Percentiles rank a stretch among this genome's conserved stretches.
phyloP scores from a whole-genome alignment of 306 rosid species.

The Begonia peltatifolia region DNA sequence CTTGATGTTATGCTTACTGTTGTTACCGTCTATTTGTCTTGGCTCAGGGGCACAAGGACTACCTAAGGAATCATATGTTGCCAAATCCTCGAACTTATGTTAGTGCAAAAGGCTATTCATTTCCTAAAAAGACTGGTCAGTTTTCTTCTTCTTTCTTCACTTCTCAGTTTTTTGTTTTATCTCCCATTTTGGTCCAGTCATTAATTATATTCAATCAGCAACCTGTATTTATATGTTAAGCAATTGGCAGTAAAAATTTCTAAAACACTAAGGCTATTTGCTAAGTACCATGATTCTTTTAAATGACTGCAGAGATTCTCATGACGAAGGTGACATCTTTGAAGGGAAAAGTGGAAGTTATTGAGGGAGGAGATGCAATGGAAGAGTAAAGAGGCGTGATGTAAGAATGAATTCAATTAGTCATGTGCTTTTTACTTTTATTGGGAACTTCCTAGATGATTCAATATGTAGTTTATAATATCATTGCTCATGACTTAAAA shows the following conservation, averaged over 20 bases:
- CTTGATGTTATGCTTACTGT: slow-evolving; percentile 2
- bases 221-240: no score
- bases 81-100: slow-evolving; percentile 88
- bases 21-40: neutral
- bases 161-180: neutral
- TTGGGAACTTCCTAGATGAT: no score
- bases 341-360: slow-evolving; percentile 46
- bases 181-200: no score
- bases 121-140: slow-evolving; percentile 78
- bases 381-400: slow-evolving; percentile 38
- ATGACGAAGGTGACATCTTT: slow-evolving; percentile 61
- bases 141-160: neutral
- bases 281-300: no score
- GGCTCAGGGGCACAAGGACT: slow-evolving; percentile 78
- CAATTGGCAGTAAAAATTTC: no score
- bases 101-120: slow-evolving; percentile 47
- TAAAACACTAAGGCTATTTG: no score
- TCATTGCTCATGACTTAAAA: no score
- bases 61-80: slow-evolving; percentile 64
- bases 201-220: no score
- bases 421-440: no score
- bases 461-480: no score
- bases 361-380: slow-evolving; percentile 75
- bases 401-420: no score
- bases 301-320: slow-evolving; percentile 51